Conservation (phyloP, 495 filamentous ascomycete genomes). For the Penicillium desertorum region DNA sequence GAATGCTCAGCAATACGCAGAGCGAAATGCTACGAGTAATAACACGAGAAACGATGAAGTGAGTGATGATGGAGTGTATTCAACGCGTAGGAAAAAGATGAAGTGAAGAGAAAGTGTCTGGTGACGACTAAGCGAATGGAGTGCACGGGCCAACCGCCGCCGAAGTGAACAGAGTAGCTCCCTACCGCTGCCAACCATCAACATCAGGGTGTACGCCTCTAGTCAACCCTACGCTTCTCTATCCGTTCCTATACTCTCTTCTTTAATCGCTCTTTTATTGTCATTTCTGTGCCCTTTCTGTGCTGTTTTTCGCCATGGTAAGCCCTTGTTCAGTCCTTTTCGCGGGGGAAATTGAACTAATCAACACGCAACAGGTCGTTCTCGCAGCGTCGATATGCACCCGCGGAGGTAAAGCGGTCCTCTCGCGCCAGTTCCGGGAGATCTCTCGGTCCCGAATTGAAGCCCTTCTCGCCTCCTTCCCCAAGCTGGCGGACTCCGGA, state of each 20-base stretch:
- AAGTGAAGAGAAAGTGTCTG: slow-evolving; percentile 17
- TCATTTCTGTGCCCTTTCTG: background rate
- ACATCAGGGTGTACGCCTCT: slow-evolving; percentile 23
- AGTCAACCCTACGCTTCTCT: slow-evolving; percentile 9
- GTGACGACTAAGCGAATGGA: slow-evolving; percentile 43
- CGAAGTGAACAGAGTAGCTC: slow-evolving; percentile 51
- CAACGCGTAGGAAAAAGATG: slow-evolving; percentile 15
- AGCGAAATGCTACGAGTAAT: background rate
- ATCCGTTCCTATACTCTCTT: slow-evolving; percentile 10
- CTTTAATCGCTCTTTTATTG: slow-evolving; percentile 15
- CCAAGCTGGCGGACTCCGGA: slow-evolving; percentile 90
- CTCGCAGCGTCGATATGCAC: slow-evolving; percentile 99
- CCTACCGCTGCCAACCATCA: slow-evolving; percentile 34
- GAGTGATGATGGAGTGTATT: slow-evolving; percentile 4
- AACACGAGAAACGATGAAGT: background rate
- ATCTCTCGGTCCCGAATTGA: slow-evolving; percentile 95
- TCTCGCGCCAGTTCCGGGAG: slow-evolving; percentile 94
- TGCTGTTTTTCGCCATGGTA: slow-evolving; percentile 26
- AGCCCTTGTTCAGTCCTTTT: background rate
- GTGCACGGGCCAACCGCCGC: slow-evolving; percentile 40
- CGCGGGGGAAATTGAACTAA: slow-evolving; percentile 24
- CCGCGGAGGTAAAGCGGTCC: slow-evolving; percentile 92
- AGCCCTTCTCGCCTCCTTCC: slow-evolving; percentile 92
- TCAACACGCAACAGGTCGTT: slow-evolving; percentile 68
- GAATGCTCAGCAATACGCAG: slow-evolving; percentile 1